Percentiles rank a stretch among this genome's conserved stretches.
Conservation (phyloP, 768 basidiomycete species). For the Cyclocybe aegerita region DNA sequence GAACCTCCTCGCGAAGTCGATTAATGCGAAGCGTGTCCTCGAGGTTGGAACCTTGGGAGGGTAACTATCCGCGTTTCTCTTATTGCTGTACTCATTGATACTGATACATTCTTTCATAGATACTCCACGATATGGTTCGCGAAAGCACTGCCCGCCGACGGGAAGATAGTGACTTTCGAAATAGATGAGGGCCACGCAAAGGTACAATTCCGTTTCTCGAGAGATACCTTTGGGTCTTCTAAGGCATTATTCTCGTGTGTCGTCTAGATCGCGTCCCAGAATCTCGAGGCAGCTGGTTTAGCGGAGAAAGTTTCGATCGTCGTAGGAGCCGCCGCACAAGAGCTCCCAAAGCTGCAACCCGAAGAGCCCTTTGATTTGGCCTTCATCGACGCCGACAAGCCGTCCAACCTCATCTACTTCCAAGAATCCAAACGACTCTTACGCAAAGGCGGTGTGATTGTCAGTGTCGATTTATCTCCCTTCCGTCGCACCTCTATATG, state of each 20-base stretch:
- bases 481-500: background rate
- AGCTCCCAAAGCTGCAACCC: slow-evolving; percentile 45
- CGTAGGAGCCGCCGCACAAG: slow-evolving; percentile 51
- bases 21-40: slow-evolving; percentile 55
- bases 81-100: background rate
- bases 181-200: slow-evolving; percentile 43
- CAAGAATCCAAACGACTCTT: slow-evolving; percentile 59
- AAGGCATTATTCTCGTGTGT: background rate
- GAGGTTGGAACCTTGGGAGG: slow-evolving; percentile 71
- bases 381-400: slow-evolving; percentile 76
- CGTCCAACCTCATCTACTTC: slow-evolving; percentile 54
- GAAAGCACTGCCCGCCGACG: slow-evolving; percentile 47
- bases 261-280: slow-evolving; percentile 54
- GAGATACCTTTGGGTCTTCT: background rate
- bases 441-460: slow-evolving; percentile 60
- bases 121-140: slow-evolving; percentile 48
- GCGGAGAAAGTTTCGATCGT: slow-evolving; percentile 46
- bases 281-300: slow-evolving; percentile 55
- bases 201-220: slow-evolving; percentile 21
- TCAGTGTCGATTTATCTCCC: slow-evolving; percentile 26
- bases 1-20: slow-evolving; percentile 47
- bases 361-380: slow-evolving; percentile 58
- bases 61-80: slow-evolving; percentile 26
- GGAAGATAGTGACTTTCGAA: slow-evolving; percentile 49
- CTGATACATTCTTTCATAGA: slow-evolving; percentile 17